Percentiles rank a stretch among this genome's conserved stretches.
These are phyloP conservation scores for Fusarium ambrosium DNA, from an alignment of 2,329 filamentous ascomycete genomes.

Conservation along the genomic window DNA sequence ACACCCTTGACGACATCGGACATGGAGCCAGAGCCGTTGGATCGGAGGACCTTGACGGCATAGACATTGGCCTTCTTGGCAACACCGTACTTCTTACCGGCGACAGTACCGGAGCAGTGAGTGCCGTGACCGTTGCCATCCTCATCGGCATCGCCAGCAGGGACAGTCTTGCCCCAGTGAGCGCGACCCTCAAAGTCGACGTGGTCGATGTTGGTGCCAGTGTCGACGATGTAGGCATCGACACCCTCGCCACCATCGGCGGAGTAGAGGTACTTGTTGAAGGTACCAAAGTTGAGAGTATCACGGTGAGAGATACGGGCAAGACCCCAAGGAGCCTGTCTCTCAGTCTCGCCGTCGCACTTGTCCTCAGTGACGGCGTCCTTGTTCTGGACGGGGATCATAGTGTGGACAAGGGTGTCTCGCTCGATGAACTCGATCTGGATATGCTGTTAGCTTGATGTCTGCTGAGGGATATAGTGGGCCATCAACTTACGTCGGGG, in stretches of 20 bases:
- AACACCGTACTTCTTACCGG: slow-evolving; percentile 98
- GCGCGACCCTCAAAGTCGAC: slow-evolving; percentile 98
- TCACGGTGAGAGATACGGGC: slow-evolving; percentile 97
- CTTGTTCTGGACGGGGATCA: slow-evolving; percentile 64
- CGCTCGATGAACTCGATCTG: slow-evolving; percentile 98
- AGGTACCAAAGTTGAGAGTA: slow-evolving; percentile 87
- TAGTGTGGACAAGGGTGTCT: slow-evolving; percentile 91
- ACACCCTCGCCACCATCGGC: slow-evolving; percentile 94
- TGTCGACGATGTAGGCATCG: slow-evolving; percentile 98
- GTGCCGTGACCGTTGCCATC: slow-evolving; percentile 99
- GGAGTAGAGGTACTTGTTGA: slow-evolving; percentile 98
- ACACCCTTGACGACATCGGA: slow-evolving; percentile 99
- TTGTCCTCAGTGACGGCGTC: slow-evolving; percentile 54
- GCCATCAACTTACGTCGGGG: slow-evolving; percentile 83
- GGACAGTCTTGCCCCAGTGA: slow-evolving; percentile 97
- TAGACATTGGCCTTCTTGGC: slow-evolving; percentile 98
- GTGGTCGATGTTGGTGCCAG: slow-evolving; percentile 92
- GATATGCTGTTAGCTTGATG: slow-evolving; percentile 23
- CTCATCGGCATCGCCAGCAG: slow-evolving; percentile 82
- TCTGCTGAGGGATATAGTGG: slow-evolving; percentile 15
- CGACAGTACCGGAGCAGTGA: slow-evolving; percentile 98
- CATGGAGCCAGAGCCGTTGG: slow-evolving; percentile 98
- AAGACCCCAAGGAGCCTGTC: slow-evolving; percentile 97
- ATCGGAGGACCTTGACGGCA: slow-evolving; percentile 97
- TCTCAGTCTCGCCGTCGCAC: slow-evolving; percentile 78